Evolutionary conservation across 495 filamentous ascomycete genomes (phyloP), one percentile per base, ranked within the genome.

Genomic region (Geoglossum glabrum): DNA sequence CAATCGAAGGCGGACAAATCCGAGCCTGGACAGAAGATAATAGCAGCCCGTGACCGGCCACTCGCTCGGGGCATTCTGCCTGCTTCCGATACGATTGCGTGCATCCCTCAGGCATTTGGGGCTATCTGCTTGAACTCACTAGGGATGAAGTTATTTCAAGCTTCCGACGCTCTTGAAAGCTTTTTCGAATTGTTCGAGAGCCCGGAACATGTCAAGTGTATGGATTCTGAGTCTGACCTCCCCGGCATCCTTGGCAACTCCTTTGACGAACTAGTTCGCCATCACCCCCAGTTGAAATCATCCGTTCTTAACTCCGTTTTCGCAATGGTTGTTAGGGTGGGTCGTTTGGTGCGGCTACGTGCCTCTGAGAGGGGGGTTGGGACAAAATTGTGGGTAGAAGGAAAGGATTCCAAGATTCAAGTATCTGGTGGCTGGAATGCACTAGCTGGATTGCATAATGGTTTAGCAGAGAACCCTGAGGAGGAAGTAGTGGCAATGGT

Each of bases 121-220:
- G 90, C 92, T 4, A 90, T 99, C 49, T 99, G 88, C 63, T 72
- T 99, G 54, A 95, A 95, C 58, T 79, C 85, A 38, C 71, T 77
- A 21, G 93, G 93, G n/a, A 80, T 95, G 74, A 82, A 86, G 62
- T 79, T 96, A 63, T 93, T 99, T 64, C 79, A 88, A 58, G 77
- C 82, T 1, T 95, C 90, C 0, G 73, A 78, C 59, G 88, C 90
- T 1, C 70, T 97, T 27, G 81, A 85, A 43, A 83, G 76, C 61
- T 99, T 88, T 69, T 86, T 97, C 60, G 87, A 95, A 65, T 86
- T 96, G 28, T 97, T 97, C 62, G 86, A 95, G 68, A 95, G 85
- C 61, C 81, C 88, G 5, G 80, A 81, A 3, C 93, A 99, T 69
- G 81, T 97, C 47, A 88, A 86, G 62, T 81, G 78, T 60, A 74